These are phyloP conservation scores for Adansonia grandidieri DNA, from an alignment of 441 rosid genomes.

Conservation along the genomic window DNA sequence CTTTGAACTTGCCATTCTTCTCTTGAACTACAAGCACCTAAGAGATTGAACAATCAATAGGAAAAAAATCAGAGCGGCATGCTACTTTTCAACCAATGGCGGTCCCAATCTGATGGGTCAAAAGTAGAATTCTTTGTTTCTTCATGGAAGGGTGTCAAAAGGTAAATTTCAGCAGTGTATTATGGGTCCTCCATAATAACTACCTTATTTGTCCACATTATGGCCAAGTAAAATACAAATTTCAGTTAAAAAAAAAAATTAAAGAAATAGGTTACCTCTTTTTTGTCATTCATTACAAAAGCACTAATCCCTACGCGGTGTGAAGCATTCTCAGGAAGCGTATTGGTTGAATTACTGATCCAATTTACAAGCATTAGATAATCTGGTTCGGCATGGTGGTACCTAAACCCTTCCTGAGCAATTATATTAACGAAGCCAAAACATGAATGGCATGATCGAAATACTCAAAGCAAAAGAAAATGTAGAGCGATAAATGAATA, in stretches of 20 bases:
- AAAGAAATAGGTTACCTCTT: conserved; percentile 44
- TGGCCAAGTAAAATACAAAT: background rate
- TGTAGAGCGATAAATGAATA: background rate
- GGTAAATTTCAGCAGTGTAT: too few relatives aligned
- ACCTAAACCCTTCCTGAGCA: conserved; percentile 76
- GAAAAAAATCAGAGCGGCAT: background rate
- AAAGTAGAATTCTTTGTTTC: too few relatives aligned
- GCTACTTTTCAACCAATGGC: too few relatives aligned
- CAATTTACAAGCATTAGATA: conserved; percentile 81
- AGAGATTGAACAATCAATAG: background rate
- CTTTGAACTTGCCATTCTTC: conserved; percentile 58
- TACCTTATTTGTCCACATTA: background rate
- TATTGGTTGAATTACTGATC: conserved; percentile 54
- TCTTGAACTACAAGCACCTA: conserved; percentile 85
- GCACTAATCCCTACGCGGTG: conserved; percentile 81
- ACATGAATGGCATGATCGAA: background rate
- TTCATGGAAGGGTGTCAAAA: too few relatives aligned
- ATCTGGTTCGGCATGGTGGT: conserved; percentile 80
- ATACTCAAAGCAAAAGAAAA: background rate
- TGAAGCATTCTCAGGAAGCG: conserved; percentile 71
- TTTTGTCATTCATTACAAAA: conserved; percentile 51
- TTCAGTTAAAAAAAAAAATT: background rate
- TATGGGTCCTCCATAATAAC: too few relatives aligned
- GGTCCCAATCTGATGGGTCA: too few relatives aligned
- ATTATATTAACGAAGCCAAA: conserved; percentile 19